phyloP scores from a whole-genome alignment of 192 early-diverging fungal species.

The Coemansia sp. region DNA sequence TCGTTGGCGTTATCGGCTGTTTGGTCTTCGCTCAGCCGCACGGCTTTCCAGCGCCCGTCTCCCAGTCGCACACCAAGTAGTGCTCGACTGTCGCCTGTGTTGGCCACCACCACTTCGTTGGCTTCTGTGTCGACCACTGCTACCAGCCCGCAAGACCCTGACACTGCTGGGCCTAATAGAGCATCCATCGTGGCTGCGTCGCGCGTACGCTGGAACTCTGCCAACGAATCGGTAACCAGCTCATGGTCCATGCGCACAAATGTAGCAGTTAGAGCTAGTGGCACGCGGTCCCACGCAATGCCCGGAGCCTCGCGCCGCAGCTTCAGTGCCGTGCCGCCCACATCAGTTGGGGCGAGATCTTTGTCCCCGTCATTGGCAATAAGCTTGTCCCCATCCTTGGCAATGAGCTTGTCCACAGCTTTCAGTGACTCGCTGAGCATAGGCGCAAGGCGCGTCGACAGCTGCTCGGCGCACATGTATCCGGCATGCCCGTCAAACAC shows the following conservation, averaged over 20 bases:
- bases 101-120: slow-evolving; percentile 40
- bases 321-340: slow-evolving; percentile 17
- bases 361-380: background rate
- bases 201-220: slow-evolving; percentile 22
- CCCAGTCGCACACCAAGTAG: slow-evolving; percentile 44
- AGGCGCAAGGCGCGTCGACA: slow-evolving; percentile 35
- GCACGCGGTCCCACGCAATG: slow-evolving; percentile 33
- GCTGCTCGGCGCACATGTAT: slow-evolving; percentile 39
- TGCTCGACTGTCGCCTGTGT: slow-evolving; percentile 45
- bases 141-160: slow-evolving; percentile 45
- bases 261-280: slow-evolving; percentile 23
- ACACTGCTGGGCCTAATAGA: slow-evolving; percentile 41
- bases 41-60: slow-evolving; percentile 54
- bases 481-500: slow-evolving; percentile 45
- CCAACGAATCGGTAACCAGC: slow-evolving; percentile 23
- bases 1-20: slow-evolving; percentile 57
- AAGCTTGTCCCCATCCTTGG: background rate
- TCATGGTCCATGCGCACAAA: slow-evolving; percentile 37
- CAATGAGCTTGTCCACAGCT: slow-evolving; percentile 6
- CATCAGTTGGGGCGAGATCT: background rate
- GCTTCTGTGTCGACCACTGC: slow-evolving; percentile 29
- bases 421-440: slow-evolving; percentile 37
- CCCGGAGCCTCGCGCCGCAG: slow-evolving; percentile 25
- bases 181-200: slow-evolving; percentile 20
- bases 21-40: slow-evolving; percentile 65